Percentiles rank a stretch among this genome's conserved stretches.
Evolutionary conservation across 2,329 filamentous ascomycete species (phyloP).

Genomic region (Chaetomiaceae sp.): DNA sequence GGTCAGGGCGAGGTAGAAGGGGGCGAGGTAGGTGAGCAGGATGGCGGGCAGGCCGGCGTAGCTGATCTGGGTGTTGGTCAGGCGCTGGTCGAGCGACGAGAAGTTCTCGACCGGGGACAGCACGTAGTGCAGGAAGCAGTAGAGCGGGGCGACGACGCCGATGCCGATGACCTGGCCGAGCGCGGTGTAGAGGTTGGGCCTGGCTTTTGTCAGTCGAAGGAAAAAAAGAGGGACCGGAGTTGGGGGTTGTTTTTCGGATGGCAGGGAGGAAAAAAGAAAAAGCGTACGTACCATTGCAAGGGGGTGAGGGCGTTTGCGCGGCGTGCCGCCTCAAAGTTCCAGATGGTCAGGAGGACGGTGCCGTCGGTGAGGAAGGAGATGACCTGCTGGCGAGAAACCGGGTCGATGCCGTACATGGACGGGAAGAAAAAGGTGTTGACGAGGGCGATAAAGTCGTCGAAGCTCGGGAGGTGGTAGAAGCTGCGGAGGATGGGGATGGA

Average conservation of each 20-base stretch:
- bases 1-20: conserved; percentile 7
- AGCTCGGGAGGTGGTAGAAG: conserved; percentile 13
- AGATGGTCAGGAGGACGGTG: conserved; percentile 15
- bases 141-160: conserved; percentile 15
- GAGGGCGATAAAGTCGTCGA: conserved; percentile 17
- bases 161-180: conserved; percentile 18
- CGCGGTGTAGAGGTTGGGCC: conserved; percentile 17
- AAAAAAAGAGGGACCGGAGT: too few relatives aligned
- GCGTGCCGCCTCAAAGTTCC: conserved; percentile 19
- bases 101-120: conserved; percentile 20
- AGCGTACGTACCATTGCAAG: conserved; percentile 13
- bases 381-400: conserved; percentile 9
- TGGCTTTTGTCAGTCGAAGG: too few relatives aligned
- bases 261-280: too few relatives aligned
- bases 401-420: conserved; percentile 12
- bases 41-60: conserved; percentile 16
- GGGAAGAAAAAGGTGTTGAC: conserved; percentile 21
- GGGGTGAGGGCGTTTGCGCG: conserved; percentile 18
- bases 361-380: conserved; percentile 19
- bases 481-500: conserved; percentile 9
- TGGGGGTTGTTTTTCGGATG: too few relatives aligned
- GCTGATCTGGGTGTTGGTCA: conserved; percentile 12
- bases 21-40: conserved; percentile 12
- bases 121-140: conserved; percentile 21
- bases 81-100: conserved; percentile 18